Percentiles rank a stretch among this genome's conserved stretches.
Conservation (phyloP, 352 stramenopile genomes). For the Globisporangium irregulare region DNA sequence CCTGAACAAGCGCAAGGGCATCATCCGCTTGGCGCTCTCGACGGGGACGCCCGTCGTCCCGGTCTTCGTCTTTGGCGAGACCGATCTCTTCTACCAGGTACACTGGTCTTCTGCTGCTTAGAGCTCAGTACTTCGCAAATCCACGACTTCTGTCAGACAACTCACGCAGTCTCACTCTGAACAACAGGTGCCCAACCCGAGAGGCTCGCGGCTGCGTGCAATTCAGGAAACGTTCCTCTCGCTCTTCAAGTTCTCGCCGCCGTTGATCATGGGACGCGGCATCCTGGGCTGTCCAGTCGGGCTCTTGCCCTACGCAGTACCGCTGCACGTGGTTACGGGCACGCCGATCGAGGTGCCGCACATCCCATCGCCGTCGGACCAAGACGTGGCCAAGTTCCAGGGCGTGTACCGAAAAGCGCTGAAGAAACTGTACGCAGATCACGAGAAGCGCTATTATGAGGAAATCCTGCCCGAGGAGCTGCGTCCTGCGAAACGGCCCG, state of each 20-base stretch:
- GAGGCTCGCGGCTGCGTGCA: slow-evolving; percentile 30
- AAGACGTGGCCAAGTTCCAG: slow-evolving; percentile 48
- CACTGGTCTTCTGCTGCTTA: neutral
- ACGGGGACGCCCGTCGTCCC: slow-evolving; percentile 57
- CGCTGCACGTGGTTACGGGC: slow-evolving; percentile 41
- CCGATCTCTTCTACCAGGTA: slow-evolving; percentile 48
- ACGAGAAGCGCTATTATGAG: slow-evolving; percentile 42
- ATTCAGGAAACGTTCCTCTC: slow-evolving; percentile 39
- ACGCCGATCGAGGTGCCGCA: slow-evolving; percentile 38
- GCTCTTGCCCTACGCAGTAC: slow-evolving; percentile 30
- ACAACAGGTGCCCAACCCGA: slow-evolving; percentile 38
- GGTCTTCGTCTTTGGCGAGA: slow-evolving; percentile 73
- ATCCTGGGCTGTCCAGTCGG: slow-evolving; percentile 29
- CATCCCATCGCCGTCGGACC: slow-evolving; percentile 34
- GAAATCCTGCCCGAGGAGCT: slow-evolving; percentile 29
- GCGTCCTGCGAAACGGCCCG: slow-evolving; percentile 20
- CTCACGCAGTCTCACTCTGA: neutral
- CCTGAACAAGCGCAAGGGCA: slow-evolving; percentile 61
- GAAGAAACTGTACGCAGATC: slow-evolving; percentile 46
- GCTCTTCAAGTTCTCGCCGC: slow-evolving; percentile 41
- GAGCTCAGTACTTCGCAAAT: neutral
- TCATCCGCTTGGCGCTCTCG: slow-evolving; percentile 57
- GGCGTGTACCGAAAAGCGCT: slow-evolving; percentile 38
- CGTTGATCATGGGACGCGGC: slow-evolving; percentile 30
- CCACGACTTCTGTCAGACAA: neutral